Conservation (phyloP, 441 rosid species). For the Pelargonium cotyledonis region DNA sequence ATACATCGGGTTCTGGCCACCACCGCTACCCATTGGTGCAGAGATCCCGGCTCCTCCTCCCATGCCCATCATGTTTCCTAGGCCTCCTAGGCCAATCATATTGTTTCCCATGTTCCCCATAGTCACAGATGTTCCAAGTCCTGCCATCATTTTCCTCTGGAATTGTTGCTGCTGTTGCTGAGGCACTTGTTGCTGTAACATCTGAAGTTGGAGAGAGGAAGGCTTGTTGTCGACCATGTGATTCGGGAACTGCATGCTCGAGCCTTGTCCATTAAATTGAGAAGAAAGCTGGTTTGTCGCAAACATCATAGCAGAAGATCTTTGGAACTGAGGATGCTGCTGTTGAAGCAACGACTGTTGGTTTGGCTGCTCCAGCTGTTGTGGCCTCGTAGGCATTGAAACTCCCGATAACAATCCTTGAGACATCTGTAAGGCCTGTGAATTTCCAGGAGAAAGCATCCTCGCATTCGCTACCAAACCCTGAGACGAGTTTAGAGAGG, state of each 20-base stretch:
- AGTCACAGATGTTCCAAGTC: constrained; percentile 51
- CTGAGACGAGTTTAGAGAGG: constrained; percentile 43
- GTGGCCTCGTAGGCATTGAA: constrained; percentile 61
- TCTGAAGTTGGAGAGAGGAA: constrained; percentile 56
- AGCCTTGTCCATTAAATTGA: constrained; percentile 44
- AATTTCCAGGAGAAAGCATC: constrained; percentile 67
- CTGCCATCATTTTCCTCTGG: constrained; percentile 77
- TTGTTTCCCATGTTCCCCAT: constrained; percentile 61
- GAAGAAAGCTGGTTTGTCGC: constrained; percentile 56
- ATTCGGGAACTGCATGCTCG: constrained; percentile 64
- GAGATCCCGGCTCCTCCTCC: constrained; percentile 75
- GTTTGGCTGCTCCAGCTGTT: constrained; percentile 44
- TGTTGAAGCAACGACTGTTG: constrained; percentile 64
- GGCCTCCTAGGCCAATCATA: constrained; percentile 61
- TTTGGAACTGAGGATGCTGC: constrained; percentile 69
- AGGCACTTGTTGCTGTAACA: constrained; percentile 57
- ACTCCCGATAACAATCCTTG: constrained; percentile 41
- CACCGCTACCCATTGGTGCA: constrained; percentile 47
- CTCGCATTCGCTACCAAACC: constrained; percentile 49
- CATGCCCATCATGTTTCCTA: constrained; percentile 51
- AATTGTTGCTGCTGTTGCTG: constrained; percentile 38
- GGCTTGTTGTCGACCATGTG: constrained; percentile 58
- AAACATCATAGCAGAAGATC: constrained; percentile 51
- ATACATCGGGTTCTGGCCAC: constrained; percentile 54
- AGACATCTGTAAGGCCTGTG: constrained; percentile 70